Conservation (phyloP, 2,329 filamentous ascomycete genomes). For the Clarireedia monteithiana region DNA sequence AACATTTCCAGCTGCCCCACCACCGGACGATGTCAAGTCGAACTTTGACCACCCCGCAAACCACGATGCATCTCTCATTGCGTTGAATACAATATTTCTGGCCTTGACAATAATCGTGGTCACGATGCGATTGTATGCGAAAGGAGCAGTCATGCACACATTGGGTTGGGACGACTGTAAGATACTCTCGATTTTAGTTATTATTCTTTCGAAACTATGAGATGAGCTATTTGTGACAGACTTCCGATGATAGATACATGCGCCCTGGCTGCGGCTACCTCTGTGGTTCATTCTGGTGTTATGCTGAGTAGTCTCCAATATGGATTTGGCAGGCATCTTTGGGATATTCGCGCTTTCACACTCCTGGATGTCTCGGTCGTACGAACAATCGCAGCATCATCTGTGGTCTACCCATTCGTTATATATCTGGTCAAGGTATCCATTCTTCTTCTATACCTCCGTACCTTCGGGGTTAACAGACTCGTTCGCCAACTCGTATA, state of each 20-base stretch:
- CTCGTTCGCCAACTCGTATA: neutral
- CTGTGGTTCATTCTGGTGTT: neutral
- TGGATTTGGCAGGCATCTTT: neutral
- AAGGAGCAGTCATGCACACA: neutral
- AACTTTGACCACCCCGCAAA: neutral
- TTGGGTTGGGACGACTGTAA: neutral
- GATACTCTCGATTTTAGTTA: neutral
- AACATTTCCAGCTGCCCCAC: neutral
- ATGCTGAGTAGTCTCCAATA: neutral
- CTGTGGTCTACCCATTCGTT: neutral
- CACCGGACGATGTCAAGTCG: neutral
- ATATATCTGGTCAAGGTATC: neutral
- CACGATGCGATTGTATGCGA: neutral
- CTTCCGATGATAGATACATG: neutral
- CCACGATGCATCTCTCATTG: neutral
- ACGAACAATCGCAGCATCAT: neutral
- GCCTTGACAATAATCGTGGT: neutral
- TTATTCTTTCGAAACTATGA: neutral
- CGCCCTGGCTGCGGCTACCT: neutral
- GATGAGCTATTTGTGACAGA: neutral
- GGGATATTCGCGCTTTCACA: neutral
- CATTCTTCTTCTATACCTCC: neutral
- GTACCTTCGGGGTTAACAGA: neutral
- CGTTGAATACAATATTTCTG: neutral
- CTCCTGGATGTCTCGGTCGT: neutral